A percentile compares a stretch with the other conserved stretches of the same genome.
phyloP scores from a whole-genome alignment of 2,329 filamentous ascomycete species.

The Pyrenochaeta sp. region DNA sequence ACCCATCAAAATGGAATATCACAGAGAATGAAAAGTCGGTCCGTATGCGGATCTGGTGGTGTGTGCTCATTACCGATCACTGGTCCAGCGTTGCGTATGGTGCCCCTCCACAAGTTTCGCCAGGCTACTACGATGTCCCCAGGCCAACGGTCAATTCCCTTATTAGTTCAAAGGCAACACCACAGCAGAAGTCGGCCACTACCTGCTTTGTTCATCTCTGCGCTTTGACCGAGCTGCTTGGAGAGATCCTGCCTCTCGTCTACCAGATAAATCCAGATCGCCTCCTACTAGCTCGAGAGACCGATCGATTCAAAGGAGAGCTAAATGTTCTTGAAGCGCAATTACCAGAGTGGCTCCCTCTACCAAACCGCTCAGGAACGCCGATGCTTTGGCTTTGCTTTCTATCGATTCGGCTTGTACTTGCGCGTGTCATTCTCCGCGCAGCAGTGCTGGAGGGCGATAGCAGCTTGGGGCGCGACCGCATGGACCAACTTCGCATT shows the following conservation, averaged over 20 bases:
- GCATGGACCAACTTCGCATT: constrained; percentile 57
- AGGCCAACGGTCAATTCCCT: constrained; percentile 58
- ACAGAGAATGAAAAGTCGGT: constrained; percentile 60
- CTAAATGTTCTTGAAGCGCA: constrained; percentile 46
- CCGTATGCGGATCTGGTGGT: constrained; percentile 65
- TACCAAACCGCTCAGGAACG: constrained; percentile 38
- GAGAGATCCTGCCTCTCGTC: constrained; percentile 49
- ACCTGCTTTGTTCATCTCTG: constrained; percentile 64
- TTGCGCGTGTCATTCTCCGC: constrained; percentile 48
- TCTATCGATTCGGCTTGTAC: constrained; percentile 49
- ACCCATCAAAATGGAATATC: constrained; percentile 63
- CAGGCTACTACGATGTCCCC: constrained; percentile 65
- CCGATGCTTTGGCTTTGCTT: constrained; percentile 54
- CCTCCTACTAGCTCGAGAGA: constrained; percentile 33
- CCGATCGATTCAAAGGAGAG: constrained; percentile 42
- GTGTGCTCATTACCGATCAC: constrained; percentile 64
- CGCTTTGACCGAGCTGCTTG: constrained; percentile 55
- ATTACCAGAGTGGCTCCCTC: constrained; percentile 45
- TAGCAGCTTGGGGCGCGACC: constrained; percentile 31
- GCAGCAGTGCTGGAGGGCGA: constrained; percentile 37
- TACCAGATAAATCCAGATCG: constrained; percentile 47
- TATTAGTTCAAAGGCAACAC: constrained; percentile 45
- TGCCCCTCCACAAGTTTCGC: constrained; percentile 62
- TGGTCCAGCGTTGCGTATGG: constrained; percentile 67
- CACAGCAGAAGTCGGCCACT: constrained; percentile 55